phyloP scores from a whole-genome alignment of 495 filamentous ascomycete genomes.

The Mycothermus thermophilus region DNA sequence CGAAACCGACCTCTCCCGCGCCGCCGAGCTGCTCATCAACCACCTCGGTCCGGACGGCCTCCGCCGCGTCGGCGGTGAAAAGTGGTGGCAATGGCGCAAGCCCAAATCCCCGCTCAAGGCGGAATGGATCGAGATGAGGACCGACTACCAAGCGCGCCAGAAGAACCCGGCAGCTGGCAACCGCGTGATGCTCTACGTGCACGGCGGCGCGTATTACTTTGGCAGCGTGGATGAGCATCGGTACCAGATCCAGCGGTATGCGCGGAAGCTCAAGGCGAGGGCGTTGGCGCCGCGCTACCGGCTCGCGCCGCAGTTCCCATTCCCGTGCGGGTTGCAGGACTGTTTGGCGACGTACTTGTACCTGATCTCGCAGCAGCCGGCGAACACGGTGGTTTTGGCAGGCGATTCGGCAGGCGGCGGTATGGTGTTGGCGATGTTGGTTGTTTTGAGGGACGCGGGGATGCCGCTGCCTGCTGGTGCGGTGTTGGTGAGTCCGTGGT shows the following conservation, averaged over 20 bases:
- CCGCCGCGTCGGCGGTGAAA: constrained; percentile 57
- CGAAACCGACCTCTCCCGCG: constrained; percentile 40
- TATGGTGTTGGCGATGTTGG: constrained; percentile 68
- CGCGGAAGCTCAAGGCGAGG: constrained; percentile 77
- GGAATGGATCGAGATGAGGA: constrained; percentile 93
- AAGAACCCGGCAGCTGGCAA: constrained; percentile 41
- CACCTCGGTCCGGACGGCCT: constrained; percentile 69
- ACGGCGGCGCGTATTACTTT: constrained; percentile 62
- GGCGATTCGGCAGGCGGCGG: constrained; percentile 88
- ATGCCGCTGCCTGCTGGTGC: constrained; percentile 77
- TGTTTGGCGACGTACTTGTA: constrained; percentile 78
- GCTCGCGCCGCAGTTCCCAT: constrained; percentile 85
- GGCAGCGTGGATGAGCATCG: constrained; percentile 90
- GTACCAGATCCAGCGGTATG: constrained; percentile 91
- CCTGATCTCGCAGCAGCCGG: constrained; percentile 57
- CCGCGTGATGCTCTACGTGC: constrained; percentile 83
- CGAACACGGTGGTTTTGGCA: constrained; percentile 63
- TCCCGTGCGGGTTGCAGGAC: constrained; percentile 81
- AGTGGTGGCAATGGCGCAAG: constrained; percentile 90
- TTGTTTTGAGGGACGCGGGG: constrained; percentile 66
- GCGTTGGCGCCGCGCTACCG: constrained; percentile 82
- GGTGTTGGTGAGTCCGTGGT: constrained; percentile 85
- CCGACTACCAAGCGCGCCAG: constrained; percentile 60
- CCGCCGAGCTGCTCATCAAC: constrained; percentile 47
- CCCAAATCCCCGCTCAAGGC: constrained; percentile 49